phyloP scores from a whole-genome alignment of 352 stramenopile species.

The Phytophthora pisi region DNA sequence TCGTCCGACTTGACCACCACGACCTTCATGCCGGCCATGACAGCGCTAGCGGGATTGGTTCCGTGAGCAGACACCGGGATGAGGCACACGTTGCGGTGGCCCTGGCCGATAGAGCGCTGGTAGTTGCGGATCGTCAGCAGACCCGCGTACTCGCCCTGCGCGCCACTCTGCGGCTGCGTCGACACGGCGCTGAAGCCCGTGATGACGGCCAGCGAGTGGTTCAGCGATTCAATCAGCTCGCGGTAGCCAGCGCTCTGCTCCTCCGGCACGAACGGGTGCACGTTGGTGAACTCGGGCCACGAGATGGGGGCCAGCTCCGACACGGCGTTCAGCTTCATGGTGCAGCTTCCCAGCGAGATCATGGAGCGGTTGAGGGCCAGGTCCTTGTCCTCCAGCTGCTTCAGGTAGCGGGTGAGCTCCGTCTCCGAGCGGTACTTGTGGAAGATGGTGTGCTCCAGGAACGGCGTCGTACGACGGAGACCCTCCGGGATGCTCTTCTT shows the following conservation, averaged over 20 bases:
- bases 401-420: constrained; percentile 96
- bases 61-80: constrained; percentile 99
- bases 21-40: constrained; percentile 99
- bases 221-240: constrained; percentile 97
- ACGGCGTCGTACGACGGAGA: constrained; percentile 71
- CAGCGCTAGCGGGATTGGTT: constrained; percentile 97
- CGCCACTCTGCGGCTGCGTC: constrained; percentile 98
- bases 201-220: constrained; percentile 97
- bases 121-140: constrained; percentile 97
- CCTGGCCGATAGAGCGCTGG: constrained; percentile 90
- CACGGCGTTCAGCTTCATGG: constrained; percentile 99
- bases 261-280: constrained; percentile 97
- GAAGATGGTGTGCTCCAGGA: constrained; percentile 97
- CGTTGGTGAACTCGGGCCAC: constrained; percentile 97
- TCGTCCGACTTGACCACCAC: constrained; percentile 97
- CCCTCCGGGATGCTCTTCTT: constrained; percentile 61
- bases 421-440: constrained; percentile 98
- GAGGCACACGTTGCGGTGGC: constrained; percentile 97
- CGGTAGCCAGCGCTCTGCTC: constrained; percentile 96
- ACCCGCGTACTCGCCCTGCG: constrained; percentile 98
- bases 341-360: constrained; percentile 99
- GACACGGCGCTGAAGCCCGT: constrained; percentile 98
- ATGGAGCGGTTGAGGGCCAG: constrained; percentile 99
- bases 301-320: constrained; percentile 97
- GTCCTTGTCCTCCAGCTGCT: constrained; percentile 98